A percentile compares a stretch with the other conserved stretches of the same genome.
These are phyloP conservation scores for Irpex sp. DNA, from an alignment of 1,284 basidiomycete species.

Conservation along the genomic window DNA sequence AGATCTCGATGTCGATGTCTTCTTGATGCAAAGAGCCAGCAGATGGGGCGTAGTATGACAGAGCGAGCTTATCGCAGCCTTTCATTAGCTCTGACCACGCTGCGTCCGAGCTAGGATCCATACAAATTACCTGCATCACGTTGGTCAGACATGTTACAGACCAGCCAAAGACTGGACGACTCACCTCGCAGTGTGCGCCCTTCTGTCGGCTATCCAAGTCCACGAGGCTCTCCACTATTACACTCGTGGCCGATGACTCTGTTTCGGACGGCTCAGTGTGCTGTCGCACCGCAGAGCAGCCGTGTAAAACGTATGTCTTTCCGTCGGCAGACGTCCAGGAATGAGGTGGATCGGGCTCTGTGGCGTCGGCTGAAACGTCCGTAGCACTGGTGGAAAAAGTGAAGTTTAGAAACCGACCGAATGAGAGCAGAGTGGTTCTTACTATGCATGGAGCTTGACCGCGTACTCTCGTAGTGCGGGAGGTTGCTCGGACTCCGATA, in stretches of 20 bases:
- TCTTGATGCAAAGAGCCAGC: neutral
- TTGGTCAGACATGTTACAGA: neutral
- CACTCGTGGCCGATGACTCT: conserved; percentile 8
- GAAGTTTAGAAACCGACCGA: too few relatives aligned
- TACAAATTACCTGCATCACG: conserved; percentile 43
- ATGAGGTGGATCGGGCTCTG: conserved; percentile 52
- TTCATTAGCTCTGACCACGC: conserved; percentile 52
- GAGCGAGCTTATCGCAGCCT: conserved; percentile 46
- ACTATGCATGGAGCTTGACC: conserved; percentile 42
- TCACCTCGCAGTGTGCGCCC: conserved; percentile 52
- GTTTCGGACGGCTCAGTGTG: conserved; percentile 25
- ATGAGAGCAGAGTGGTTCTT: conserved; percentile 19
- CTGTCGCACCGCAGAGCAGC: conserved; percentile 48
- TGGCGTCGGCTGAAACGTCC: conserved; percentile 12
- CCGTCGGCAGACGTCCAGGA: conserved; percentile 34
- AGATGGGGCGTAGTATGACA: conserved; percentile 20
- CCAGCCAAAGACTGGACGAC: neutral
- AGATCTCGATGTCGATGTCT: neutral
- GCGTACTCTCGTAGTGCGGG: conserved; percentile 40
- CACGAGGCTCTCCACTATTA: conserved; percentile 30
- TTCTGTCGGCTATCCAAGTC: conserved; percentile 57
- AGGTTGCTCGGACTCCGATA: conserved; percentile 36
- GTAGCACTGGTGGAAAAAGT: conserved; percentile 21
- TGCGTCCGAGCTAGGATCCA: conserved; percentile 33
- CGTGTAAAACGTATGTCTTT: conserved; percentile 45